A percentile compares a stretch with the other conserved stretches of the same genome.
phyloP scores from a whole-genome alignment of 495 filamentous ascomycete genomes.

The Penicillium maclennaniae region DNA sequence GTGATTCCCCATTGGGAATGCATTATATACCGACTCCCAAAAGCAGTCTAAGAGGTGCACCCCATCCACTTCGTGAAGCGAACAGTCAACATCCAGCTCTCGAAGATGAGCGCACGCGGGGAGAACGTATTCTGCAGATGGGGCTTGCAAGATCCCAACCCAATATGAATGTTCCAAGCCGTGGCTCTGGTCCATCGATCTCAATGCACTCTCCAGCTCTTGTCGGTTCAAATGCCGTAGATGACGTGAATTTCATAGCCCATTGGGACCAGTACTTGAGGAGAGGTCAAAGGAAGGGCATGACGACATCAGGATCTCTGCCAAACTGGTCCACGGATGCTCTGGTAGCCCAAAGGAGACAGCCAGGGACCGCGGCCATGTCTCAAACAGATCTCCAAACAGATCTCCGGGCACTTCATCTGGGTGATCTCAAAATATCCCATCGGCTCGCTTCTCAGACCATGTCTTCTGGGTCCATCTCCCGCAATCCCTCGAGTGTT shows the following conservation, averaged over 20 bases:
- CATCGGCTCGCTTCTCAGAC: slow-evolving; percentile 25
- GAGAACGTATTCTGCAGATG: neutral
- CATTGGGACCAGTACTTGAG: slow-evolving; percentile 15
- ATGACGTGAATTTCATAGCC: slow-evolving; percentile 6
- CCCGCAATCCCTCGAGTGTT: slow-evolving; percentile 22
- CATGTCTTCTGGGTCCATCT: slow-evolving; percentile 20
- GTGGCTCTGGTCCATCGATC: neutral
- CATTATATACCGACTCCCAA: slow-evolving; percentile 17
- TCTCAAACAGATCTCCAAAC: slow-evolving; percentile 12
- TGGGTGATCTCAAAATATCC: slow-evolving; percentile 35
- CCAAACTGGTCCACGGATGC: slow-evolving; percentile 15
- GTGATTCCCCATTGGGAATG: slow-evolving; percentile 12
- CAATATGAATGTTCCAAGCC: slow-evolving; percentile 4
- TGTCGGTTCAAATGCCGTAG: neutral
- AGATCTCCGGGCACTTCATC: slow-evolving; percentile 26
- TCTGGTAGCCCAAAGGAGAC: slow-evolving; percentile 27
- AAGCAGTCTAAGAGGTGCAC: neutral
- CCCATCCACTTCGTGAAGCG: neutral
- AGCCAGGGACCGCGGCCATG: slow-evolving; percentile 8
- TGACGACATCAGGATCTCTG: slow-evolving; percentile 24
- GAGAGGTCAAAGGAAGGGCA: slow-evolving; percentile 3
- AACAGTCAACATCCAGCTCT: neutral
- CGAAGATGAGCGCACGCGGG: neutral
- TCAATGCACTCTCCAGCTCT: neutral
- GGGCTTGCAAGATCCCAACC: slow-evolving; percentile 13